Conservation (phyloP, 2,329 filamentous ascomycete species). For the Alternaria sp. region DNA sequence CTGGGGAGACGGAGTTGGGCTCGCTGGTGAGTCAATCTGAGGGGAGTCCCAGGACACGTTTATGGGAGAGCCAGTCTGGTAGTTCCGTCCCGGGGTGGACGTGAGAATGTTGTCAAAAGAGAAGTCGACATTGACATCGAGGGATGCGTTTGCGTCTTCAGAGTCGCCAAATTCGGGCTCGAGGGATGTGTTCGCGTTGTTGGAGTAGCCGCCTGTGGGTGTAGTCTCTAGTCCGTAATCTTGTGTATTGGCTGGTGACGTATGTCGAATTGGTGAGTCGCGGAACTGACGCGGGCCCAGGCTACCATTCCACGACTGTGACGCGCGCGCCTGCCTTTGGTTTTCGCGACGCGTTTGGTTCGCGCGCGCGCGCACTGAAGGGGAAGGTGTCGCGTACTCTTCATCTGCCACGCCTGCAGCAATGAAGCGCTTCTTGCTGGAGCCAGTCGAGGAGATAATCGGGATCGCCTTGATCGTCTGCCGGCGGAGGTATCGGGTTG, state of each 20-base stretch:
- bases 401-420: slow-evolving; percentile 30
- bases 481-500: slow-evolving; percentile 20
- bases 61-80: slow-evolving; percentile 18
- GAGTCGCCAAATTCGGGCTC: background rate
- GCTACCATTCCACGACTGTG: background rate
- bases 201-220: background rate
- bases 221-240: background rate
- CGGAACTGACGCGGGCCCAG: background rate
- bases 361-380: slow-evolving; percentile 15
- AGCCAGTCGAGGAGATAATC: slow-evolving; percentile 28
- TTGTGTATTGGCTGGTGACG: background rate
- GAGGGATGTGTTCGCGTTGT: background rate
- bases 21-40: background rate
- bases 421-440: slow-evolving; percentile 43
- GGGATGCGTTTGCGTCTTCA: background rate
- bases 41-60: slow-evolving; percentile 12
- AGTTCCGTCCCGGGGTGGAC: slow-evolving; percentile 21
- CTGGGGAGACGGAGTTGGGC: background rate
- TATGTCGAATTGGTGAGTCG: background rate
- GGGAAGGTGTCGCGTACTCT: slow-evolving; percentile 23
- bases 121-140: slow-evolving; percentile 17
- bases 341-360: slow-evolving; percentile 15
- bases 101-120: slow-evolving; percentile 27
- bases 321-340: background rate
- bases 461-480: slow-evolving; percentile 33